Evolutionary conservation across 331 rosid species (phyloP).

Genomic region (Pyracantha coccinea): DNA sequence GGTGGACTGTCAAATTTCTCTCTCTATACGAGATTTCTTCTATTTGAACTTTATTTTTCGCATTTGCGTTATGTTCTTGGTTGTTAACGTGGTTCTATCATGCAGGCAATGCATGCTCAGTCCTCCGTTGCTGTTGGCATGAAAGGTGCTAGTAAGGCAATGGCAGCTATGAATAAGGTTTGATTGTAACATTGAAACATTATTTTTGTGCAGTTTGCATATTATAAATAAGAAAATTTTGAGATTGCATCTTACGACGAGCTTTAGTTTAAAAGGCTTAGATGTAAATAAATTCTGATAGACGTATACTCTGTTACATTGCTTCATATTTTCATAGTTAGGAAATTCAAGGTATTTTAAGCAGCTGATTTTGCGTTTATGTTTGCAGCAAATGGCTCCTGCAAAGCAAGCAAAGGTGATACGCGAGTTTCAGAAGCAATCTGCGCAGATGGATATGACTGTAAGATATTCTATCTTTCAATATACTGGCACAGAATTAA

Average conservation of each 20-base stretch:
- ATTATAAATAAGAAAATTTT: background rate
- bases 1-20: conserved; percentile 31
- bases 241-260: background rate
- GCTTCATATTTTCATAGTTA: background rate
- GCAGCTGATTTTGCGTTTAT: conserved; percentile 15
- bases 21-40: background rate
- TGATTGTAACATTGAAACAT: background rate
- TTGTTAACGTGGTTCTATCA: conserved; percentile 1
- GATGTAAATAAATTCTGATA: background rate
- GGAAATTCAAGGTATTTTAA: background rate
- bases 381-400: conserved; percentile 91
- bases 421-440: conserved; percentile 85
- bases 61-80: conserved; percentile 8
- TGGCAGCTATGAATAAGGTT: conserved; percentile 91
- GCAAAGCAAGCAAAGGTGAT: conserved; percentile 75
- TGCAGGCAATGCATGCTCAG: conserved; percentile 91
- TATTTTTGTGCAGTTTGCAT: background rate
- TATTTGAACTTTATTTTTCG: background rate
- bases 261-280: background rate
- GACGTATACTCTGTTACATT: background rate
- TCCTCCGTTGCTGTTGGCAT: conserved; percentile 92
- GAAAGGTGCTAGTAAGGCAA: conserved; percentile 88
- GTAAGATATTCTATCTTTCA: conserved; percentile 44
- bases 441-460: conserved; percentile 99
- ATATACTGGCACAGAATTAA: background rate